These are phyloP conservation scores for Galium porrigens DNA, from an alignment of 305 asterid species.

Conservation along the genomic window DNA sequence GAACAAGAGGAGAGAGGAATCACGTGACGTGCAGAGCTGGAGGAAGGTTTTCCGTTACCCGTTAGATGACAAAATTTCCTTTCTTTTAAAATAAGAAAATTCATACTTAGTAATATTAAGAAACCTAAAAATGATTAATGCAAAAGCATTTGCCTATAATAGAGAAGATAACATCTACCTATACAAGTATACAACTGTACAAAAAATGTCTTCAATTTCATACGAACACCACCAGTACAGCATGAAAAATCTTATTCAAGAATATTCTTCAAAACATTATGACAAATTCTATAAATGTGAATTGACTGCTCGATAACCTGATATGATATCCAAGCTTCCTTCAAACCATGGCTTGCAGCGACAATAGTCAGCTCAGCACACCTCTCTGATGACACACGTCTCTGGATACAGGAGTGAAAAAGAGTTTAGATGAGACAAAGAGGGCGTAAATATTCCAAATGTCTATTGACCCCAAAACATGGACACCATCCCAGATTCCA, in stretches of 20 bases:
- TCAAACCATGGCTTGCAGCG: constrained; percentile 86
- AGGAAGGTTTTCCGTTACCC: neutral
- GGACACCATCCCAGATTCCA: neutral
- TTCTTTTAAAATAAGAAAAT: neutral
- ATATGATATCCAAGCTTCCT: constrained; percentile 93
- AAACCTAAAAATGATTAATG: neutral
- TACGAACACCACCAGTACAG: neutral
- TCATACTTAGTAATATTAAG: neutral
- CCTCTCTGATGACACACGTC: constrained; percentile 78
- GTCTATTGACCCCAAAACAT: neutral
- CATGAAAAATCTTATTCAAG: neutral
- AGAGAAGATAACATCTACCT: too few relatives aligned
- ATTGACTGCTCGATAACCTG: constrained; percentile 36
- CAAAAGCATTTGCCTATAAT: neutral
- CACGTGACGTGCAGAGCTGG: neutral
- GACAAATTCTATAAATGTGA: too few relatives aligned
- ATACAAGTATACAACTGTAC: too few relatives aligned
- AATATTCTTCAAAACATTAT: neutral
- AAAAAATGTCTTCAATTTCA: neutral
- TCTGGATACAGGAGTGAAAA: constrained; percentile 27
- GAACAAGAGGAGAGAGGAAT: neutral
- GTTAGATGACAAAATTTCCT: neutral
- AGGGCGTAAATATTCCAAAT: neutral
- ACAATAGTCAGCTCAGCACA: constrained; percentile 82
- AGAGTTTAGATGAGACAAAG: constrained; percentile 6